Percentiles rank a stretch among this genome's conserved stretches.
Conservation (phyloP, 345 rosid genomes). For the Eucalyptus urophylla region DNA sequence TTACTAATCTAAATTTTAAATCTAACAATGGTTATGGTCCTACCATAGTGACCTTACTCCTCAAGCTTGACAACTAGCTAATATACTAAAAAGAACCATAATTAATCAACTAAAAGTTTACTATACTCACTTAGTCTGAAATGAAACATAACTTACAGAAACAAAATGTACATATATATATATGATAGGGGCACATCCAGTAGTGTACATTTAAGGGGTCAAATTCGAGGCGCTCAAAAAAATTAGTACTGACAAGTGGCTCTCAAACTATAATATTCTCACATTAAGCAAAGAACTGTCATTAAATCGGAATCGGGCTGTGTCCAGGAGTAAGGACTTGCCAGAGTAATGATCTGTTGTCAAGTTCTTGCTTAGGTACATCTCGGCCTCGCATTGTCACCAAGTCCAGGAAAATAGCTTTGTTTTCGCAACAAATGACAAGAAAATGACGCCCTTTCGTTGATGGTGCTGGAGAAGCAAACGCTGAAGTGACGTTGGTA, state of each 20-base stretch:
- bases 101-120: background rate
- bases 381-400: constrained; percentile 98
- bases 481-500: constrained; percentile 69
- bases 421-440: constrained; percentile 93
- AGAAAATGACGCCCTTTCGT: constrained; percentile 95
- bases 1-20: background rate
- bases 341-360: constrained; percentile 91
- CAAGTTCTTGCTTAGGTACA: constrained; percentile 95
- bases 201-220: background rate
- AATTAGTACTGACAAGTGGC: background rate
- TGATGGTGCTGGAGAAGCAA: constrained; percentile 76
- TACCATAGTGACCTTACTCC: background rate
- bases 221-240: background rate
- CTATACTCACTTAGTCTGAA: background rate
- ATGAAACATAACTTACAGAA: background rate
- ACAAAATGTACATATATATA: background rate
- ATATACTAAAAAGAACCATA: background rate
- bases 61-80: background rate
- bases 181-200: background rate
- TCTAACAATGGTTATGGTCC: background rate
- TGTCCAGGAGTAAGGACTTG: background rate
- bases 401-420: constrained; percentile 91
- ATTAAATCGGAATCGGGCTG: background rate
- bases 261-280: background rate
- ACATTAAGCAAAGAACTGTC: background rate